phyloP scores from a whole-genome alignment of 768 basidiomycete genomes.

The Naganishia vishniacii region DNA sequence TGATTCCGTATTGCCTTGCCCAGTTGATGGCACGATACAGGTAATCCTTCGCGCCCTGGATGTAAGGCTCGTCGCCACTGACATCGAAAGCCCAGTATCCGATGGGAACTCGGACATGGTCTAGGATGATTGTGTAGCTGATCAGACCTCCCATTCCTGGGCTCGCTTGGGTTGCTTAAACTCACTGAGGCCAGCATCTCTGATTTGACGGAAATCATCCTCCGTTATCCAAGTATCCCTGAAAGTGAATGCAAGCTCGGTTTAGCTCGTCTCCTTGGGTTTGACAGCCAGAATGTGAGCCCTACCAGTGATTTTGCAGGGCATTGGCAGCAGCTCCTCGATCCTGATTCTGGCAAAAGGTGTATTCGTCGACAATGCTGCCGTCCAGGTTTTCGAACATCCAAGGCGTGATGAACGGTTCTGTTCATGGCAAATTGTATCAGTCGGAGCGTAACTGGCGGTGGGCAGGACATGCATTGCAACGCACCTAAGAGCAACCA shows the following conservation, averaged over 20 bases:
- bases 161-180: neutral
- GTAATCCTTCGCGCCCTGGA: slow-evolving; percentile 43
- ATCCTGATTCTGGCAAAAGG: slow-evolving; percentile 43
- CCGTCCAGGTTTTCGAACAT: slow-evolving; percentile 43
- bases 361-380: slow-evolving; percentile 47
- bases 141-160: neutral
- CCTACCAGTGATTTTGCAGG: slow-evolving; percentile 21
- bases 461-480: slow-evolving; percentile 23
- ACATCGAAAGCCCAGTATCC: slow-evolving; percentile 42
- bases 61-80: slow-evolving; percentile 43
- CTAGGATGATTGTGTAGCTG: neutral
- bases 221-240: slow-evolving; percentile 49
- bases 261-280: neutral
- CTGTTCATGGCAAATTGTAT: slow-evolving; percentile 24
- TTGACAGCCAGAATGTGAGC: neutral
- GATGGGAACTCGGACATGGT: slow-evolving; percentile 47
- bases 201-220: slow-evolving; percentile 46
- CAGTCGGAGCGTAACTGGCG: slow-evolving; percentile 23
- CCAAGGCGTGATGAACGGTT: slow-evolving; percentile 47
- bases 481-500: slow-evolving; percentile 28
- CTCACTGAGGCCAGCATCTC: slow-evolving; percentile 37
- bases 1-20: slow-evolving; percentile 43
- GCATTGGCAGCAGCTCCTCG: slow-evolving; percentile 5
- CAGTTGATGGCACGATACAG: slow-evolving; percentile 46
- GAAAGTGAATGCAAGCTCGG: neutral